Conservation (phyloP, 2,329 filamentous ascomycete species). For the Amauroascus niger region DNA sequence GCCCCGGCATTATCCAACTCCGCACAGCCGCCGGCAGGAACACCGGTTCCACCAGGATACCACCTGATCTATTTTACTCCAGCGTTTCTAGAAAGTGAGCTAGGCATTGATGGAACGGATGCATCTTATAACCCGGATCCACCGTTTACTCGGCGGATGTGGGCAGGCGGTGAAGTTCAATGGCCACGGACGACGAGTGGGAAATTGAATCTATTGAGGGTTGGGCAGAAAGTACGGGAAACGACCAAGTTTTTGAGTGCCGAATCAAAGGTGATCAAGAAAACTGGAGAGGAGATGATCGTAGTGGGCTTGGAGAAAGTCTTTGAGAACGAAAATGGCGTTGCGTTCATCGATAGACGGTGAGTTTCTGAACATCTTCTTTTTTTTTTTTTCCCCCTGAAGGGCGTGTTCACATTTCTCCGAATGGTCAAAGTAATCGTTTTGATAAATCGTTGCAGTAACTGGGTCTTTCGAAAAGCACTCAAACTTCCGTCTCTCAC, state of each 20-base stretch:
- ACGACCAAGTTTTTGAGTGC: conserved; percentile 48
- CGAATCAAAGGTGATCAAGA: conserved; percentile 45
- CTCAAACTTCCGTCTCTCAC: conserved; percentile 21
- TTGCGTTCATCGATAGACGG: conserved; percentile 48
- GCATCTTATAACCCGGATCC: conserved; percentile 48
- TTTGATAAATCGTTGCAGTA: conserved; percentile 21
- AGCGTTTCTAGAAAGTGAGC: conserved; percentile 42
- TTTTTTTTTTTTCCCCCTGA: background rate
- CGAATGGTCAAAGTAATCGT: background rate
- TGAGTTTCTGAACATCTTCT: conserved; percentile 19
- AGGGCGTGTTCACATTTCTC: background rate
- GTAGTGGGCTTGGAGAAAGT: conserved; percentile 56
- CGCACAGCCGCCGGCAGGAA: conserved; percentile 34
- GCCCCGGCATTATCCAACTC: conserved; percentile 31
- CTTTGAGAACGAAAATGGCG: conserved; percentile 44
- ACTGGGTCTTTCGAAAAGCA: conserved; percentile 39
- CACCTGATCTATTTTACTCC: conserved; percentile 58
- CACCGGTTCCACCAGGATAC: conserved; percentile 49
- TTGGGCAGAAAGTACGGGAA: conserved; percentile 50
- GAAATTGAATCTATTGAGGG: conserved; percentile 36
- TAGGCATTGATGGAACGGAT: conserved; percentile 54
- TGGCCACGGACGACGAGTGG: conserved; percentile 37
- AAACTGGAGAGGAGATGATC: conserved; percentile 52
- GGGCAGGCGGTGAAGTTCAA: conserved; percentile 53
- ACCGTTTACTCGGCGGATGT: conserved; percentile 57